phyloP scores from a whole-genome alignment of 257 asterid species.

The Rubia yunnanensis region DNA sequence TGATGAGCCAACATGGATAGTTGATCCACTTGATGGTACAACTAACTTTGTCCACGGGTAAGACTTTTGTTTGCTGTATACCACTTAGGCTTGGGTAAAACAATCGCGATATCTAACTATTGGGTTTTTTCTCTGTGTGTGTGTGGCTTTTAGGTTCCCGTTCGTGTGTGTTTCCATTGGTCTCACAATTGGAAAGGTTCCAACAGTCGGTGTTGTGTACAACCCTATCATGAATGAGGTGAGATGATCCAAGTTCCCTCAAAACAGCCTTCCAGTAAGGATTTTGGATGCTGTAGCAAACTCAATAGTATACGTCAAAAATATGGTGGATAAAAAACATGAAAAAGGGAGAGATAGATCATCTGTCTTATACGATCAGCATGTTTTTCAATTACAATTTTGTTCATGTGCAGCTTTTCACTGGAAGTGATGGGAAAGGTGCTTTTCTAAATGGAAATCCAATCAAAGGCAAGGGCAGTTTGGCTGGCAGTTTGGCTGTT shows the following conservation, averaged over 20 bases:
- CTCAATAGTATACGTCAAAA: neutral
- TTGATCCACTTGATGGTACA: slow-evolving; percentile 96
- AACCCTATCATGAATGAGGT: slow-evolving; percentile 89
- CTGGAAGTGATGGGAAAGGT: slow-evolving; percentile 64
- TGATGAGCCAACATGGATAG: slow-evolving; percentile 94
- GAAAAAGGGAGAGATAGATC: neutral
- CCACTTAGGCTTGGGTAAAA: slow-evolving; percentile 1
- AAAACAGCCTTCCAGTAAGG: neutral
- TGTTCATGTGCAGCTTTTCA: slow-evolving; percentile 47
- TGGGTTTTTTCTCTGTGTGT: neutral
- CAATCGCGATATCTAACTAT: neutral
- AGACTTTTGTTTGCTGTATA: slow-evolving; percentile 13
- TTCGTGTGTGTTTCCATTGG: slow-evolving; percentile 89
- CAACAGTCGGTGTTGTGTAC: slow-evolving; percentile 78
- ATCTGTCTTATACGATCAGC: neutral
- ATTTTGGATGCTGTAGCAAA: neutral
- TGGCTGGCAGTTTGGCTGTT: slow-evolving; percentile 3
- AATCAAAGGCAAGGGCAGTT: slow-evolving; percentile 40
- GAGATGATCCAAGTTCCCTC: slow-evolving; percentile 6
- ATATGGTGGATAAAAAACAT: neutral
- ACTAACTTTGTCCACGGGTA: slow-evolving; percentile 97
- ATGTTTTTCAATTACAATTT: neutral
- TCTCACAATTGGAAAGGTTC: slow-evolving; percentile 58
- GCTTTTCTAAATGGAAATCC: slow-evolving; percentile 71
- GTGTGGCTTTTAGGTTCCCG: slow-evolving; percentile 49